Evolutionary conservation across 2,329 filamentous ascomycete genomes (phyloP).

Genomic region (Fusarium miscanthi): DNA sequence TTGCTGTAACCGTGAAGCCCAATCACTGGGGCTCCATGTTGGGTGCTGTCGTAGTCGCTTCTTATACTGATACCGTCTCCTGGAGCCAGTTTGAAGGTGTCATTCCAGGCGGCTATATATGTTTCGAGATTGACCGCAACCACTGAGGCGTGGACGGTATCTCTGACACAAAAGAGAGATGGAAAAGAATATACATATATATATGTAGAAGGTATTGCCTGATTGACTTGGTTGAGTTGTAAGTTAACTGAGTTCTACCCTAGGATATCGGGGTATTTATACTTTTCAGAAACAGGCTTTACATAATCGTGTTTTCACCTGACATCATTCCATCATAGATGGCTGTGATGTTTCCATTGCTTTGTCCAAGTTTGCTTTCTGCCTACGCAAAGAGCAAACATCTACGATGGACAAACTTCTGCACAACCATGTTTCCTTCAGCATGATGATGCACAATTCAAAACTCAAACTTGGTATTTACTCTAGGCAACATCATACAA

Average conservation of each 20-base stretch:
- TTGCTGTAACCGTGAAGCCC: background rate
- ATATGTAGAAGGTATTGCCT: background rate
- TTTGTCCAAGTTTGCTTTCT: background rate
- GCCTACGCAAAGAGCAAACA: background rate
- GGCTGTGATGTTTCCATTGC: rapidly evolving
- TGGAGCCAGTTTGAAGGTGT: background rate
- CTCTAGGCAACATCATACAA: no score
- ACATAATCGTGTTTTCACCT: background rate
- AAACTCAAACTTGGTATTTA: background rate
- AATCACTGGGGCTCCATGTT: background rate
- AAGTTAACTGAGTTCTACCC: background rate
- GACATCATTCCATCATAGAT: rapidly evolving
- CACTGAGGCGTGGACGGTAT: background rate
- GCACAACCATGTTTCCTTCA: background rate
- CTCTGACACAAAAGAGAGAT: background rate
- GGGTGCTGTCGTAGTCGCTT: background rate
- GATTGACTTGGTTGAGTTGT: background rate
- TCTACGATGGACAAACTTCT: rapidly evolving
- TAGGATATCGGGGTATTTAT: background rate
- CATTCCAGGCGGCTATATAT: background rate
- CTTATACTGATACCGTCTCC: background rate
- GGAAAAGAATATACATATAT: background rate
- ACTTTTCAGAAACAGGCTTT: background rate
- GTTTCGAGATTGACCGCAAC: background rate
- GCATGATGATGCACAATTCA: background rate